Conservation (phyloP, 2,329 filamentous ascomycete species). For the Penicillium sp. region DNA sequence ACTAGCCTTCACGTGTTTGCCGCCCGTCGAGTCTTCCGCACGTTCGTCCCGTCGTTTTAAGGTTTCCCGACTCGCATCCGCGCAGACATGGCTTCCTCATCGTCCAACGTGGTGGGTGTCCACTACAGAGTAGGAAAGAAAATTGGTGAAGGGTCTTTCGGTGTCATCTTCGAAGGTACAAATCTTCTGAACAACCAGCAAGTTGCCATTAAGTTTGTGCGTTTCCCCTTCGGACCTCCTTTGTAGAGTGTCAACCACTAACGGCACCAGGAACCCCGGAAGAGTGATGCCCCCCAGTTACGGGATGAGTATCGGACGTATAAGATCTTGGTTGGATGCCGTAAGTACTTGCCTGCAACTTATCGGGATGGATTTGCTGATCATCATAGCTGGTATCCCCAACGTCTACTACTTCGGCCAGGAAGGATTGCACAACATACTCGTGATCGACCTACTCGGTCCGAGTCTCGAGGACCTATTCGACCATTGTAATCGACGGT, state of each 20-base stretch:
- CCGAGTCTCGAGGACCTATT: slow-evolving; percentile 96
- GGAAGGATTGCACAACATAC: slow-evolving; percentile 97
- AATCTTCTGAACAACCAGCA: slow-evolving; percentile 99
- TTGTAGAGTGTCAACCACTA: slow-evolving; percentile 20
- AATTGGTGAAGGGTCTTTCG: slow-evolving; percentile 97
- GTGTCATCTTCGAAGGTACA: slow-evolving; percentile 98
- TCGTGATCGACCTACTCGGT: slow-evolving; percentile 94
- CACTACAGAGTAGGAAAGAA: slow-evolving; percentile 99
- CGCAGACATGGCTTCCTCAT: slow-evolving; percentile 75
- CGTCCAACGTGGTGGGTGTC: slow-evolving; percentile 96
- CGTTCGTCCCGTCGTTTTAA: slow-evolving; percentile 15
- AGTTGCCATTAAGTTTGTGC: slow-evolving; percentile 98
- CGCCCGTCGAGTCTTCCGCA: slow-evolving; percentile 22
- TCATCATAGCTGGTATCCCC: slow-evolving; percentile 81
- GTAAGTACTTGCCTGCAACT: slow-evolving; percentile 65
- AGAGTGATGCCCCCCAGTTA: slow-evolving; percentile 96
- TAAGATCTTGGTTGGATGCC: slow-evolving; percentile 98
- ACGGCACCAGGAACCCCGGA: slow-evolving; percentile 82
- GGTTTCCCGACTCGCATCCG: slow-evolving; percentile 20
- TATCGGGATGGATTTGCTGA: slow-evolving; percentile 37
- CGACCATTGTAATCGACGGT: slow-evolving; percentile 93
- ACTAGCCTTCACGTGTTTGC: slow-evolving; percentile 28
- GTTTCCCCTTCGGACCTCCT: slow-evolving; percentile 44
- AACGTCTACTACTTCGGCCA: slow-evolving; percentile 99
- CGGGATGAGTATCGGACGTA: slow-evolving; percentile 99